A percentile compares a stretch with the other conserved stretches of the same genome.
Conservation (phyloP, 1,284 basidiomycete species). For the Cystobasidium sp. region DNA sequence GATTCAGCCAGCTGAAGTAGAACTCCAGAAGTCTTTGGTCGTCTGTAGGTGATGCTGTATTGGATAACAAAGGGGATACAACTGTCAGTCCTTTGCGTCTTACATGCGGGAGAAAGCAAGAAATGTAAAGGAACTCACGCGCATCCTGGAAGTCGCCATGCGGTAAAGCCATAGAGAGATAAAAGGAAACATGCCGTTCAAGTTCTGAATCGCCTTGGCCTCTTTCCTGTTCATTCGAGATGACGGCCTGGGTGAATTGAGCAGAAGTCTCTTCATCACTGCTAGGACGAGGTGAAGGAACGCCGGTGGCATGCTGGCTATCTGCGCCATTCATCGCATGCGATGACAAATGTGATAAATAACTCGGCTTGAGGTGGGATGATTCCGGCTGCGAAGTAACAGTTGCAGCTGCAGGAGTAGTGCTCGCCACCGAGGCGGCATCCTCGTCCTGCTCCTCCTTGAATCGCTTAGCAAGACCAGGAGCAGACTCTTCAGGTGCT, state of each 20-base stretch:
- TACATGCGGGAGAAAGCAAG: neutral
- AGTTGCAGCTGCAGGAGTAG: too few relatives aligned
- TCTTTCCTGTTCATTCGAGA: neutral
- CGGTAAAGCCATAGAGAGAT: constrained; percentile 12
- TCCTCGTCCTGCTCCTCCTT: constrained; percentile 8
- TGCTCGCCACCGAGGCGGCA: neutral
- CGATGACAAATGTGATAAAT: too few relatives aligned
- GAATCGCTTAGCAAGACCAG: neutral
- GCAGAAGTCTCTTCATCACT: constrained; percentile 27
- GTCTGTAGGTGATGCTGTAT: neutral
- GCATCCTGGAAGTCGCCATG: constrained; percentile 20
- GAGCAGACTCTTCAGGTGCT: neutral
- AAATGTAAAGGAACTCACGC: neutral
- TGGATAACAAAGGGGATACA: too few relatives aligned
- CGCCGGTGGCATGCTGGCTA: neutral
- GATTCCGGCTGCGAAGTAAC: too few relatives aligned
- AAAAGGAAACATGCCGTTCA: constrained; percentile 12
- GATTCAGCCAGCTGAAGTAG: constrained; percentile 37
- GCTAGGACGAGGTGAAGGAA: constrained; percentile 23
- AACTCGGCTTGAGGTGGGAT: too few relatives aligned
- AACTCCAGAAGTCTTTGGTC: constrained; percentile 18
- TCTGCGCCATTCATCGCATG: neutral
- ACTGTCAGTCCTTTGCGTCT: neutral
- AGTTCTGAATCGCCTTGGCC: constrained; percentile 15
- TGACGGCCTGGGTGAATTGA: constrained; percentile 25